Evolutionary conservation across 495 filamentous ascomycete genomes (phyloP), one percentile per base, ranked within the genome.

Genomic region (Penicillium samsonianum): DNA sequence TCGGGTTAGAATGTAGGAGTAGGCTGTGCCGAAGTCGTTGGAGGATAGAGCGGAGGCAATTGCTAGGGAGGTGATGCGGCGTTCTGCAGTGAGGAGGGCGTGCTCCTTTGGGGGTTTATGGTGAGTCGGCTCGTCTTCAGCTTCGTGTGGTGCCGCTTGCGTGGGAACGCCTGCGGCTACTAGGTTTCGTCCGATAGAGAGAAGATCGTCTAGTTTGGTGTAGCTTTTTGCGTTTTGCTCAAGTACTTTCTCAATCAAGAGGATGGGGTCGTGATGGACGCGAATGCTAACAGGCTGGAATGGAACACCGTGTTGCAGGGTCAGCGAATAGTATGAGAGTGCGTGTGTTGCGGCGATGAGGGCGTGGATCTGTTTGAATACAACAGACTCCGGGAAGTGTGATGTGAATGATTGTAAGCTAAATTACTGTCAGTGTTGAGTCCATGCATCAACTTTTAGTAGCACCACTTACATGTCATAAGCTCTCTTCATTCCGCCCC

Each of bases 11-110:
- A 96, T 88, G 73, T 94, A 96, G 12, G 91, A 96, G 73, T 98
- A 98, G 22, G 95, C 95, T 1, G 95, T 98, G 60, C 96, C 93
- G 61, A 98, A 98, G 65, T 98, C 94, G 63, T 94, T 84, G 67
- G 92, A 90, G 5, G 79, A 75, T 1, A 98, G 82, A 28, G 93
- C 91, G 5, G 92, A 87, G 62, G 93, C 87, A 42, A 98, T 88
- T 63, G 93, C 92, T 84, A 96, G 90, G 50, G 87, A 87, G 30
- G 85, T 89, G 50, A 98, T 87, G 49, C 91, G 84, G 28, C 83
- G 81, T 65, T 89, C 84, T 8, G 74, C 73, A 17, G 68, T 73
- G 61, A 72, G 53, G n/a, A 67, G 47, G 19, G 63, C 61, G 25
- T 74, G 63, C 40, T 61, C 58, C 38, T 70, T 62, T 33, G 65